Percentiles rank a stretch among this genome's conserved stretches.
These are phyloP conservation scores for Phaseolus coccineus DNA, from an alignment of 331 rosid species.

Conservation along the genomic window DNA sequence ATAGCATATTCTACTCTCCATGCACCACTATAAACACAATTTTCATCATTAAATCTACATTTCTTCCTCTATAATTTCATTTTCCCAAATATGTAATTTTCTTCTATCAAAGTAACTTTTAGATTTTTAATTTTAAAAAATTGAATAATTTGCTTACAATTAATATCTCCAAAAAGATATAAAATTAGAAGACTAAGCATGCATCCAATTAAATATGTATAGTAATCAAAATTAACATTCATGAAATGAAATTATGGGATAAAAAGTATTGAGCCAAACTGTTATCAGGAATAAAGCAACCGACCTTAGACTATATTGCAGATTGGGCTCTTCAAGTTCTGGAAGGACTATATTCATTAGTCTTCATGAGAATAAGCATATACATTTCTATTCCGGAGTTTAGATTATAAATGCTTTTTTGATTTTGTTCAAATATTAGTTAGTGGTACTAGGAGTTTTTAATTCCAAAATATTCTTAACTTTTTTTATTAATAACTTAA, in stretches of 20 bases:
- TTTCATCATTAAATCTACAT: neutral
- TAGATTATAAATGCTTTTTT: constrained; percentile 20
- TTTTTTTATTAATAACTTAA: neutral
- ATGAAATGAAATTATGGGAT: no score
- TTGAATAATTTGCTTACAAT: no score
- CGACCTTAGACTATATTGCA: constrained; percentile 17
- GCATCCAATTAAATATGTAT: no score
- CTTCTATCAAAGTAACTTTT: no score
- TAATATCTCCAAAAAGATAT: no score
- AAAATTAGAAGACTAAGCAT: no score
- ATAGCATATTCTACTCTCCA: constrained; percentile 2
- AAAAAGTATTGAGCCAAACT: neutral
- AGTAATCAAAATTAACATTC: no score
- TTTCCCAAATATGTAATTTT: no score
- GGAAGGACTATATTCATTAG: constrained; percentile 11
- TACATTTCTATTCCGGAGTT: neutral
- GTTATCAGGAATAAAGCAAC: constrained; percentile 39
- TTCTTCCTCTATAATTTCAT: no score
- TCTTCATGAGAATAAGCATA: constrained; percentile 24
- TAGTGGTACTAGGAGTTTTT: neutral
- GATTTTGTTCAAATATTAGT: constrained; percentile 5
- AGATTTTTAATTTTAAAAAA: no score
- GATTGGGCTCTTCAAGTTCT: constrained; percentile 21
- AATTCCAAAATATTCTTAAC: constrained; percentile 23
- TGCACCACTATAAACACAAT: constrained; percentile 23